Percentiles rank a stretch among this genome's conserved stretches.
Conservation (phyloP, 2,329 filamentous ascomycete species). For the Fusarium multiceps region DNA sequence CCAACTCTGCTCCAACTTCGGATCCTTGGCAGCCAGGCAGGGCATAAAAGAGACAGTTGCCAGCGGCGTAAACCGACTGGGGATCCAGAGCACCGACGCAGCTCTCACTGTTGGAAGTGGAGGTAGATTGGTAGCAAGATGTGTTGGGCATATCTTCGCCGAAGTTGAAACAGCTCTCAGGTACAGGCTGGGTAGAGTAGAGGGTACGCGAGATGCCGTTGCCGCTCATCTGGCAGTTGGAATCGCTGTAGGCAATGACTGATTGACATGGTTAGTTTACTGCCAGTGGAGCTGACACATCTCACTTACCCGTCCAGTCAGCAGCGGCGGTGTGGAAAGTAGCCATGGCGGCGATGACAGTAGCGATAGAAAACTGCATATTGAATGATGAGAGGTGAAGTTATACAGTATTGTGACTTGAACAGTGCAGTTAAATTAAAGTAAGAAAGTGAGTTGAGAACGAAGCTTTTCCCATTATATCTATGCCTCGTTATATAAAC, state of each 20-base stretch:
- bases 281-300: neutral
- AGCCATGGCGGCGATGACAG: neutral
- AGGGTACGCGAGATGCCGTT: neutral
- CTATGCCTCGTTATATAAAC: neutral
- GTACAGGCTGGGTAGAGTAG: neutral
- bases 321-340: neutral
- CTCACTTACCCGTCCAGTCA: neutral
- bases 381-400: neutral
- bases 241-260: neutral
- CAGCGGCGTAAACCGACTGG: neutral
- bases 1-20: neutral
- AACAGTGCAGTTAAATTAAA: accelerated
- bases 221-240: neutral
- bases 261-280: neutral
- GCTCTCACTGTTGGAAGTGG: neutral
- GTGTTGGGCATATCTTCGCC: neutral
- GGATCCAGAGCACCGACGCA: neutral
- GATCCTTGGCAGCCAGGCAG: neutral
- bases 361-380: neutral
- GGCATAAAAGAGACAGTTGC: neutral
- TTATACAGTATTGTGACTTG: neutral
- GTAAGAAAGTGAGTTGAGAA: neutral
- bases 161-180: neutral
- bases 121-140: neutral
- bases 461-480: accelerated